phyloP scores from a whole-genome alignment of 768 basidiomycete genomes.

The Termitomyces sp. region DNA sequence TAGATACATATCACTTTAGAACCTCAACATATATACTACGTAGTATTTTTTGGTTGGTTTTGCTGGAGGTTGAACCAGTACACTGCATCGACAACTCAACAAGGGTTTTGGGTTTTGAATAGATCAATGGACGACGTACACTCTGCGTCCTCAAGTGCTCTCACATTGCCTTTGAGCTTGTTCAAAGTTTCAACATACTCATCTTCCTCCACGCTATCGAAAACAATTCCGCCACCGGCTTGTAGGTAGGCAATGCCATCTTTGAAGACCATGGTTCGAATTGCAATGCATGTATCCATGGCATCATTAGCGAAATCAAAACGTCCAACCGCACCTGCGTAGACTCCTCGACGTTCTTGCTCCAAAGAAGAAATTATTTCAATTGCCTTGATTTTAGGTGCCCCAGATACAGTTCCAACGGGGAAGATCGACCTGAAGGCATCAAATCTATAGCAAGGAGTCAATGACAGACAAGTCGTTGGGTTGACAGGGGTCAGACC shows the following conservation, averaged over 20 bases:
- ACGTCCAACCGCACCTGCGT: conserved; percentile 96
- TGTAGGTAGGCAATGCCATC: conserved; percentile 88
- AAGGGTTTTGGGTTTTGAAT: neutral
- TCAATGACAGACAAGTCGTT: conserved; percentile 1
- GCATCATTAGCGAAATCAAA: conserved; percentile 94
- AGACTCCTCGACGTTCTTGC: conserved; percentile 86
- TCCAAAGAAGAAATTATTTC: conserved; percentile 88
- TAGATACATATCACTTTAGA: conserved; percentile 8
- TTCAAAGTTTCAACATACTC: conserved; percentile 96
- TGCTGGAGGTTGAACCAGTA: conserved; percentile 71
- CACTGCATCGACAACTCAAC: conserved; percentile 37
- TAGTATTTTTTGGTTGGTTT: conserved; percentile 25
- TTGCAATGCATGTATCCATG: conserved; percentile 99
- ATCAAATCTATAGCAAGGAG: conserved; percentile 65
- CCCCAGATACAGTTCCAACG: conserved; percentile 97
- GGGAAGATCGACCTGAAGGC: conserved; percentile 99
- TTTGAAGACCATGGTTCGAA: conserved; percentile 97
- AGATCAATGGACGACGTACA: conserved; percentile 36
- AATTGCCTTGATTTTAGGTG: conserved; percentile 98
- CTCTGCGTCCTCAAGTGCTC: conserved; percentile 85
- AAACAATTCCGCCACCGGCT: conserved; percentile 97
- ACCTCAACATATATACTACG: conserved; percentile 6
- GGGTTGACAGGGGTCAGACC: conserved; percentile 42
- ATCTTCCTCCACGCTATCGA: conserved; percentile 96
- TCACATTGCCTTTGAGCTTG: conserved; percentile 85